Evolutionary conservation across 2,329 filamentous ascomycete genomes (phyloP), one percentile per base, ranked within the genome.

Genomic region (Penicillium crustosum): DNA sequence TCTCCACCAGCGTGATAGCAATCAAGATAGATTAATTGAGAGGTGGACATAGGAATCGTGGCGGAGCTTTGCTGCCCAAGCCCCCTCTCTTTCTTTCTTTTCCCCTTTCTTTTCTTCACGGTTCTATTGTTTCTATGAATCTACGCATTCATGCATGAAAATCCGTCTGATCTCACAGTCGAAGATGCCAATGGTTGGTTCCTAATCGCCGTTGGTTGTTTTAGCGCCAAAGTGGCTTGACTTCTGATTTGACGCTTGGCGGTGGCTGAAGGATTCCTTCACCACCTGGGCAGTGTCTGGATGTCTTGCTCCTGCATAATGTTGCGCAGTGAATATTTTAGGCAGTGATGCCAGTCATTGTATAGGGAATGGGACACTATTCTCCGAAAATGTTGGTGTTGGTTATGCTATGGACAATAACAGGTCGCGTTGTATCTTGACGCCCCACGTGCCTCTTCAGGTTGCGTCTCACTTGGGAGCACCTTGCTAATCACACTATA

Each of bases 11-110:
- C 66, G 69, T 27, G 71, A 76, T 54, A 65, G 63, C 47, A 55
- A 52, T 13, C 69, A 66, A 38, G 69, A 70, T 15, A 68, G 49
- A 38, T 73, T 77, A 51, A 55, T 77, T 39, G 68, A 73, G 42
- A 67, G 55, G 49, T 77, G 75, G 75, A 29, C 54, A 17, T 70
- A 62, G 53, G 12, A 23, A 43, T 23, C 6, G 36, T 41, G 31
- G 29, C 47, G 33, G 13, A 47, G 39, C 31, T n/a, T 44, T 44
- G 35, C 35, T 56, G 47, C 27, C 38, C 48, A 53, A 44, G 31
- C 17, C 9, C 10, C 33, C 33, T 6, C 4, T 21, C 7, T 6
- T 21, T 9, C 13, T 19, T 49, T 25, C 25, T 25, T 25, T 25
- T 4, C 23, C 23, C 23, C 23, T 21, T 36, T 9, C 5, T 4